A percentile compares a stretch with the other conserved stretches of the same genome.
Conservation (phyloP, 192 early-diverging fungal genomes). For the Kappamyces sp. region DNA sequence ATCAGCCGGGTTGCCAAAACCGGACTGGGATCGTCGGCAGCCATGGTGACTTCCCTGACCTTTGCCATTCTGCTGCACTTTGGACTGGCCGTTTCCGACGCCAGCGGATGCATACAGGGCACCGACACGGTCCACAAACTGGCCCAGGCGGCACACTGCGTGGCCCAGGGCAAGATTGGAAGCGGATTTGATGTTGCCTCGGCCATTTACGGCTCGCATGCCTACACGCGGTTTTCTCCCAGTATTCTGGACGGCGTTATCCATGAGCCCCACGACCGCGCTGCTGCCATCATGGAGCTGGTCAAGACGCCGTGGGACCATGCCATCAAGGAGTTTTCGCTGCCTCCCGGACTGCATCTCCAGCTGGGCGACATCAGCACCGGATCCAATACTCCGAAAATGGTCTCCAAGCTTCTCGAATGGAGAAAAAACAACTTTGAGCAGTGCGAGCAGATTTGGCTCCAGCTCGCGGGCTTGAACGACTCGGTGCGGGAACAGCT, state of each 20-base stretch:
- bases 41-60: constrained; percentile 89
- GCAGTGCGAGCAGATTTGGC: constrained; percentile 2
- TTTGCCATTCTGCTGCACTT: constrained; percentile 74
- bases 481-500: neutral
- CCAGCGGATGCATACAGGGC: constrained; percentile 10
- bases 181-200: constrained; percentile 93
- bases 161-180: constrained; percentile 98
- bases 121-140: constrained; percentile 62
- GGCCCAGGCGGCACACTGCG: constrained; percentile 88
- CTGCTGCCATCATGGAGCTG: neutral
- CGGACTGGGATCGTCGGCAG: constrained; percentile 94
- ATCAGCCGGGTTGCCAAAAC: constrained; percentile 83
- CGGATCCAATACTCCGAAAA: constrained; percentile 88
- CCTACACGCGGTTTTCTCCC: constrained; percentile 80
- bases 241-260: constrained; percentile 31
- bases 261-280: neutral
- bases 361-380: constrained; percentile 89
- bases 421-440: constrained; percentile 69
- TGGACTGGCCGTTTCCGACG: constrained; percentile 29
- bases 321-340: constrained; percentile 47
- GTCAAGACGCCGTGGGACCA: constrained; percentile 45
- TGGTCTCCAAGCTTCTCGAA: constrained; percentile 77
- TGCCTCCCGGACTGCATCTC: constrained; percentile 71
- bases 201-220: constrained; percentile 87
- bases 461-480: neutral